Conservation (phyloP, 108 stramenopile genomes). For the Cyclotella atomus region DNA sequence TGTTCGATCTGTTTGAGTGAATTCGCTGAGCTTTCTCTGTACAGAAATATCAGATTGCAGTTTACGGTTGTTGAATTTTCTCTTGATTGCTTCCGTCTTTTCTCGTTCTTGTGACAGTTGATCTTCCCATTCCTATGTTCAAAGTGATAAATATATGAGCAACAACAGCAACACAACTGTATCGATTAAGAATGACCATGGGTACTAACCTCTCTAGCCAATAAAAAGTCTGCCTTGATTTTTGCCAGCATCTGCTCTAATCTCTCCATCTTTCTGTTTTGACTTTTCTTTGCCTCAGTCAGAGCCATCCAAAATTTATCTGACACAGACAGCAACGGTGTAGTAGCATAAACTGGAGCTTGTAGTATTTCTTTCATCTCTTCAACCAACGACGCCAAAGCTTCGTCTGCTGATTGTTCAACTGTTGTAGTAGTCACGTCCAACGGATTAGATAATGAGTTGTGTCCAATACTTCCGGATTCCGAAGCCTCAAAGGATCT, state of each 20-base stretch:
- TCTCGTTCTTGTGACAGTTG: constrained; percentile 33
- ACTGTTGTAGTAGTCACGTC: constrained; percentile 39
- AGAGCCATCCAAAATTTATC: constrained; percentile 79
- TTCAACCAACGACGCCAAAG: constrained; percentile 72
- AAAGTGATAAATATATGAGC: too few relatives aligned
- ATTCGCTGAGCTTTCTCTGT: not conserved
- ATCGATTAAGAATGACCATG: not conserved
- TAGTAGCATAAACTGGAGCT: constrained; percentile 82
- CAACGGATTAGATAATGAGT: not conserved
- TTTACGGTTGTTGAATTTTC: constrained; percentile 28
- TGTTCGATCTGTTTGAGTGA: constrained; percentile 5
- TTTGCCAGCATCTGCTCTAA: constrained; percentile 81
- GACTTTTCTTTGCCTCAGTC: constrained; percentile 62
- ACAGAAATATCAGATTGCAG: constrained; percentile 1
- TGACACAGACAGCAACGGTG: constrained; percentile 73
- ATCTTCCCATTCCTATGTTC: constrained; percentile 36
- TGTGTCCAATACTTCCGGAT: not conserved
- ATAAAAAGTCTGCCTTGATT: constrained; percentile 83
- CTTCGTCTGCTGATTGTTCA: constrained; percentile 77
- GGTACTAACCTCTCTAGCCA: constrained; percentile 76
- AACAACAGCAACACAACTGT: not conserved
- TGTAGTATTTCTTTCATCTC: constrained; percentile 88
- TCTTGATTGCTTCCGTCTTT: constrained; percentile 23
- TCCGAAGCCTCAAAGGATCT: constrained; percentile 15
- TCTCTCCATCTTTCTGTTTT: constrained; percentile 65